A percentile compares a stretch with the other conserved stretches of the same genome.
phyloP scores from a whole-genome alignment of 768 basidiomycete genomes.

The Russula olivacea region DNA sequence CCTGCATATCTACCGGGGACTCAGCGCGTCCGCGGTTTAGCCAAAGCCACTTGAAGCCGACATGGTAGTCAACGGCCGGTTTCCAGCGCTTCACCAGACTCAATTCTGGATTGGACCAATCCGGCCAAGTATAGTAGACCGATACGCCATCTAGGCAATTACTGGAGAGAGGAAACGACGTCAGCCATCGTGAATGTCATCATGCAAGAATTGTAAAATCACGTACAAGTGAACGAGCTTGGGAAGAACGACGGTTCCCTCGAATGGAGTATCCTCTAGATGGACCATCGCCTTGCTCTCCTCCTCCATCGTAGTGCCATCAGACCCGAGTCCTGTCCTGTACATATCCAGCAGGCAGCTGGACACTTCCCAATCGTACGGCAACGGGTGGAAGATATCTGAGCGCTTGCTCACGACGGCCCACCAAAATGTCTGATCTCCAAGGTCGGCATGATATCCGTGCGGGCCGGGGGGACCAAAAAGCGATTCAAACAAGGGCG shows the following conservation, averaged over 20 bases:
- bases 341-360: conserved; percentile 47
- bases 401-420: conserved; percentile 42
- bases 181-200: neutral
- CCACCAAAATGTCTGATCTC: conserved; percentile 52
- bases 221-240: conserved; percentile 49
- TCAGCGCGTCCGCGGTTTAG: conserved; percentile 32
- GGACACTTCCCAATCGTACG: conserved; percentile 45
- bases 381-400: conserved; percentile 40
- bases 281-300: conserved; percentile 36
- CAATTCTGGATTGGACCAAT: conserved; percentile 41
- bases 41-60: conserved; percentile 49
- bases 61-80: conserved; percentile 41
- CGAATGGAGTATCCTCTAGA: conserved; percentile 37
- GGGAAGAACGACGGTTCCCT: conserved; percentile 39
- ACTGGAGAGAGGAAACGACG: conserved; percentile 26
- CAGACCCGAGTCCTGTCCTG: conserved; percentile 39
- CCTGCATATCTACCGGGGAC: conserved; percentile 33
- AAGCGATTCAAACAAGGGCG: conserved; percentile 40
- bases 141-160: conserved; percentile 42
- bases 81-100: conserved; percentile 40
- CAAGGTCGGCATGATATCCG: conserved; percentile 42
- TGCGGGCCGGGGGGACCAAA: conserved; percentile 37
- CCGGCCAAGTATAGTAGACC: conserved; percentile 41
- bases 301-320: conserved; percentile 33
- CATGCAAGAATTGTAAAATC: neutral